Evolutionary conservation across 495 filamentous ascomycete genomes (phyloP), one percentile per base, ranked within the genome.

Genomic region (Xylaria castorea): DNA sequence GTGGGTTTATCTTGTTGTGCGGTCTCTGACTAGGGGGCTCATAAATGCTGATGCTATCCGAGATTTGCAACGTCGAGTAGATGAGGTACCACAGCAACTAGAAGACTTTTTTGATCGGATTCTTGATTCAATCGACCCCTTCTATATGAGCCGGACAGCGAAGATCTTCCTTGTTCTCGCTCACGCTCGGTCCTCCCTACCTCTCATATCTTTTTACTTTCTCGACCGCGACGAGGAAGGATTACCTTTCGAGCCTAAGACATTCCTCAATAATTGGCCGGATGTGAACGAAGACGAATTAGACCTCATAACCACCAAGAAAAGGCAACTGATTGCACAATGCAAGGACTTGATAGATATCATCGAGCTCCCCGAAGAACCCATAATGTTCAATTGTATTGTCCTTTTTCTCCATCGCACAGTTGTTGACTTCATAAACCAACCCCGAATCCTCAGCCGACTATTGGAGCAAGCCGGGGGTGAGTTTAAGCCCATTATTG

Each of bases 1-100:
- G 0, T 82, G 79, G 80, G 80, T 80, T 14, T 22, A 65, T 16
- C 30, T 82, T 7, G 79, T 82, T 4, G 77, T 81, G 4, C 36
- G 42, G 6, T 75, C 75, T 0, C 60, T 81, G 9, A 60, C 74
- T 3, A 66, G 38, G 2, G 75, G 76, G 3, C 53, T 82, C 4
- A 60, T 9, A 2, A 57, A 71, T 25, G 77, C 66, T 2, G 79
- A 79, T 67, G 64, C 74, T 2, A 64, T 80, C 14, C 68, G 58
- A 0, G 74, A 80, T 18, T 68, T 81, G 1, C 63, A 75, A 34
- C 22, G 32, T 11, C 60, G 76, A 11, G 70, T 81, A 12, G 46
- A 67, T 9, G 7, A 65, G 1, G 71, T 81, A 5, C 77, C 77
- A 3, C 68, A 63, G 9, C 70, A 80, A 20, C 55, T 81, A 0